phyloP scores from a whole-genome alignment of 352 stramenopile genomes.

The Globisporangium splendens region DNA sequence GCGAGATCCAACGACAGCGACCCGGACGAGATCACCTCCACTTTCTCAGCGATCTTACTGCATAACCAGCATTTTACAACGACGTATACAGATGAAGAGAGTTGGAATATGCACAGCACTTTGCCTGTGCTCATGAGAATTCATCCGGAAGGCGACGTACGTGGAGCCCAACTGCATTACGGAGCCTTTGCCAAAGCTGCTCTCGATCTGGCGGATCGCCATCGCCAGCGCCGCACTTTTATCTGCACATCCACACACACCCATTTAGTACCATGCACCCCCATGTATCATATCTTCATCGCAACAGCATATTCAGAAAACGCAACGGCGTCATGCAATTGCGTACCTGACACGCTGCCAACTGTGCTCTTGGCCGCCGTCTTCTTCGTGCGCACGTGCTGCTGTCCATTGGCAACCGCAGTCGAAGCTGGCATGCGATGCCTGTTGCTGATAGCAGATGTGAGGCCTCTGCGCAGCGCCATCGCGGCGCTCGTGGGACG shows the following conservation, averaged over 20 bases:
- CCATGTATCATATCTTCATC: too few species aligned
- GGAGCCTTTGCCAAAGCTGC: constrained; percentile 93
- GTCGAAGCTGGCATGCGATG: not conserved
- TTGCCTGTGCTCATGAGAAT: not conserved
- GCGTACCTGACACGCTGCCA: constrained; percentile 5
- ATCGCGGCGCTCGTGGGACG: too few species aligned
- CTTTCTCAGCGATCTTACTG: constrained; percentile 80
- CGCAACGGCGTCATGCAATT: not conserved
- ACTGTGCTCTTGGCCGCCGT: constrained; percentile 15
- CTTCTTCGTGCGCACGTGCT: constrained; percentile 18
- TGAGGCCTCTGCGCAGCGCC: too few species aligned
- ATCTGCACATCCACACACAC: constrained; percentile 37
- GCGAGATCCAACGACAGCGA: constrained; percentile 92
- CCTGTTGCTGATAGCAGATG: too few species aligned
- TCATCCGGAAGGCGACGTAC: constrained; percentile 15
- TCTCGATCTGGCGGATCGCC: constrained; percentile 95
- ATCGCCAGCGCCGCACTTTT: constrained; percentile 89
- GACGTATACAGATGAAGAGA: too few species aligned
- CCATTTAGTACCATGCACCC: too few species aligned
- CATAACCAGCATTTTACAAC: not conserved
- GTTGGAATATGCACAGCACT: too few species aligned
- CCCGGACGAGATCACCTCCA: constrained; percentile 94
- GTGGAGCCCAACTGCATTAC: constrained; percentile 96
- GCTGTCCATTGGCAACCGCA: not conserved
- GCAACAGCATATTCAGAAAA: not conserved